These are phyloP conservation scores for Pseudogymnoascus sp. DNA, from an alignment of 2,329 filamentous ascomycete genomes.

Conservation along the genomic window DNA sequence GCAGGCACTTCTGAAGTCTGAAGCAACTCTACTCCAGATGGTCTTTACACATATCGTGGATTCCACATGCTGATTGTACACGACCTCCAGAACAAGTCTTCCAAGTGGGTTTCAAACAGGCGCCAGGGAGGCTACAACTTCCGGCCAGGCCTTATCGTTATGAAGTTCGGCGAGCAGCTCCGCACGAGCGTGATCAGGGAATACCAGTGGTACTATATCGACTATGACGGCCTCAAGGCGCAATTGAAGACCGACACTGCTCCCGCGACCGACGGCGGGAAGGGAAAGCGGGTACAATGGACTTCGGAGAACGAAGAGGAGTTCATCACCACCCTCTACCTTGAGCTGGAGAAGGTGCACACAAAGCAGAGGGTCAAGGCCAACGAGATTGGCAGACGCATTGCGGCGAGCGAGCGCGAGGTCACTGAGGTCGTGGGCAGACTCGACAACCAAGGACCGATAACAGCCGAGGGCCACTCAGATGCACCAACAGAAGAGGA, in stretches of 20 bases:
- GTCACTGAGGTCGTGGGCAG: conserved; percentile 79
- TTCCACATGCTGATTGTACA: conserved; percentile 16
- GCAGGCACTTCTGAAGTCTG: neutral
- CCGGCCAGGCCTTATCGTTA: conserved; percentile 48
- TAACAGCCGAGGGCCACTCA: conserved; percentile 28
- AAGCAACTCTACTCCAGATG: neutral
- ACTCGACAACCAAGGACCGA: conserved; percentile 53
- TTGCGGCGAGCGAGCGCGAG: conserved; percentile 79
- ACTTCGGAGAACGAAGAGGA: conserved; percentile 82
- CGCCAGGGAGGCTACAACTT: conserved; percentile 3
- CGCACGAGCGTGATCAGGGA: conserved; percentile 93
- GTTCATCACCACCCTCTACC: conserved; percentile 81
- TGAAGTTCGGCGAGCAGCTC: conserved; percentile 94
- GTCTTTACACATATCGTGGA: neutral
- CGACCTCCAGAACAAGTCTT: conserved; percentile 12
- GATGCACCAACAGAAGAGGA: conserved; percentile 75
- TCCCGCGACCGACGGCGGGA: conserved; percentile 38
- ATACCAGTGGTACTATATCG: conserved; percentile 97
- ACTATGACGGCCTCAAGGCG: conserved; percentile 87
- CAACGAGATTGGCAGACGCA: conserved; percentile 87
- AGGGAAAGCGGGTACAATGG: conserved; percentile 59
- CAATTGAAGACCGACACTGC: conserved; percentile 70
- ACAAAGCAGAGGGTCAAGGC: conserved; percentile 97
- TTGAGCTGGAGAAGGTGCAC: conserved; percentile 94
- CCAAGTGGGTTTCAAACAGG: conserved; percentile 6